Percentiles rank a stretch among this genome's conserved stretches.
phyloP scores from a whole-genome alignment of 192 early-diverging fungal species.

The Entrophospora sp. region DNA sequence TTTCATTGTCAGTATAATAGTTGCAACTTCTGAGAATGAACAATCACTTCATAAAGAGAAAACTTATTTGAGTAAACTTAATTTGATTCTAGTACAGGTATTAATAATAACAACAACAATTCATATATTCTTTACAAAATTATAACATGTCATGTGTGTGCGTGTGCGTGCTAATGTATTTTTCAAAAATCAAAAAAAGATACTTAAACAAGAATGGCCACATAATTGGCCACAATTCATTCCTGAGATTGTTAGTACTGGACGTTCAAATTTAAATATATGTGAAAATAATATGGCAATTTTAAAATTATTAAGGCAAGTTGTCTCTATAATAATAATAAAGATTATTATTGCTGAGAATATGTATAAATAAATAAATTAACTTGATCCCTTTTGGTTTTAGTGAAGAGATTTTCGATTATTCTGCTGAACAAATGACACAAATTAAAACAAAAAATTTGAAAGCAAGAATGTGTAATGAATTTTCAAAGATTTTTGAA shows the following conservation, averaged over 20 bases:
- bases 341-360: background rate
- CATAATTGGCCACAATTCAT: constrained; percentile 99
- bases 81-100: constrained; percentile 95
- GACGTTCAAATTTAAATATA: constrained; percentile 80
- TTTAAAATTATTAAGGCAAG: constrained; percentile 87
- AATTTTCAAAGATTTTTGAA: constrained; percentile 92
- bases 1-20: constrained; percentile 88
- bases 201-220: constrained; percentile 99
- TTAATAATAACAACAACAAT: background rate
- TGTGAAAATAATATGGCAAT: constrained; percentile 99
- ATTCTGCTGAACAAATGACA: constrained; percentile 97
- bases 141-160: no score
- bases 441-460: constrained; percentile 89
- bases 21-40: constrained; percentile 87
- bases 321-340: no score
- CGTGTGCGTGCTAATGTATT: no score
- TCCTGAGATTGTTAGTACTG: constrained; percentile 94
- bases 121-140: background rate
- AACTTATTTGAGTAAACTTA: constrained; percentile 84
- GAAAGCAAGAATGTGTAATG: constrained; percentile 89
- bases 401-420: constrained; percentile 99
- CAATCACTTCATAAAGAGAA: constrained; percentile 63
- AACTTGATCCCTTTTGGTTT: no score
- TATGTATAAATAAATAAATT: constrained; percentile 6
- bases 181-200: constrained; percentile 50